phyloP scores from a whole-genome alignment of 768 basidiomycete species.

The Pulveroboletus ravenelii region DNA sequence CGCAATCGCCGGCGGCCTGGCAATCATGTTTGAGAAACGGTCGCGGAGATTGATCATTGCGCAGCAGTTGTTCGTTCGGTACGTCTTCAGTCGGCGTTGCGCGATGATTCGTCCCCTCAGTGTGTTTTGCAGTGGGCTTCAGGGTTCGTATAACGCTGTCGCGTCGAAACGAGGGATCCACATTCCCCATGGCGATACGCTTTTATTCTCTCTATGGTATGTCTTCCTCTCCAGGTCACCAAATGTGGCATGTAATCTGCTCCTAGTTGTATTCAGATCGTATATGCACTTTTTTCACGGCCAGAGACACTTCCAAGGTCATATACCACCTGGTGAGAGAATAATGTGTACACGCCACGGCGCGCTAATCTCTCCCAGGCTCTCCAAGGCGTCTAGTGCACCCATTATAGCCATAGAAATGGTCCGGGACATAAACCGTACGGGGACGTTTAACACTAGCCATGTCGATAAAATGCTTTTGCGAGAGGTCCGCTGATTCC shows the following conservation, averaged over 20 bases:
- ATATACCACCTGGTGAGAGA: conserved; percentile 64
- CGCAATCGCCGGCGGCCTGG: conserved; percentile 63
- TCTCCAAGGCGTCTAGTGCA: conserved; percentile 62
- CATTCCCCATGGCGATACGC: conserved; percentile 78
- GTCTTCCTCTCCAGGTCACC: conserved; percentile 11
- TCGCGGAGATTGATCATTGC: conserved; percentile 63
- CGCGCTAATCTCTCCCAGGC: conserved; percentile 46
- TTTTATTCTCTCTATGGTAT: conserved; percentile 76
- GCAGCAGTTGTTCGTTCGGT: conserved; percentile 87
- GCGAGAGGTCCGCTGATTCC: conserved; percentile 38
- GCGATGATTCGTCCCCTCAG: background rate
- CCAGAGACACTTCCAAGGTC: conserved; percentile 82
- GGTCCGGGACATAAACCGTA: conserved; percentile 56
- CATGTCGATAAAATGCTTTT: conserved; percentile 53
- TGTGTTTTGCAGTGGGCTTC: conserved; percentile 59
- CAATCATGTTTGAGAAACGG: conserved; percentile 74
- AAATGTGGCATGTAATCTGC: background rate
- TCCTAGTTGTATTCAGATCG: conserved; percentile 75
- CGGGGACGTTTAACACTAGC: conserved; percentile 49
- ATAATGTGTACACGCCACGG: background rate
- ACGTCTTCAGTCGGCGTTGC: background rate
- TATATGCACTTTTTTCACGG: conserved; percentile 71
- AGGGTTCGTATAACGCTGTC: conserved; percentile 82
- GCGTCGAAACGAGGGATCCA: conserved; percentile 60
- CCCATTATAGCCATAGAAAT: conserved; percentile 54